phyloP scores from a whole-genome alignment of 441 rosid species.

The Eruca vesicaria region DNA sequence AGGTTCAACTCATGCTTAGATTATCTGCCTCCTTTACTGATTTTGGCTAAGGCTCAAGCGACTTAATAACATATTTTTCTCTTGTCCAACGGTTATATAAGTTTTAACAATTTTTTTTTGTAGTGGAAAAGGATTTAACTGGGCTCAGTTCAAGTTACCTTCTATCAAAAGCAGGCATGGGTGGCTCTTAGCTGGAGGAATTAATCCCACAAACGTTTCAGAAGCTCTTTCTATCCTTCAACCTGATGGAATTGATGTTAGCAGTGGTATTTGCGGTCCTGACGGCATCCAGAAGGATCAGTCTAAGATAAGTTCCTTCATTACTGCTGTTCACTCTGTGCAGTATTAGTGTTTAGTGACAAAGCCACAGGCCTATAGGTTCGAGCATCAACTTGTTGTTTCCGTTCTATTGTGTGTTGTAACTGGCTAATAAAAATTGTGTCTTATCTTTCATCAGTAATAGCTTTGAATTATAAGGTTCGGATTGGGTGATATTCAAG shows the following conservation, averaged over 20 bases:
- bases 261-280: constrained; percentile 74
- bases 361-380: background rate
- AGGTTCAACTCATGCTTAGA: constrained; percentile 3
- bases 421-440: background rate
- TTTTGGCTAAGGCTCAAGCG: background rate
- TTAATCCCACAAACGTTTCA: constrained; percentile 59
- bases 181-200: constrained; percentile 92
- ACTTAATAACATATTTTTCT: background rate
- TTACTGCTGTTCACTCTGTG: constrained; percentile 50
- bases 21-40: background rate
- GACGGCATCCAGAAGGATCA: constrained; percentile 75
- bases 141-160: constrained; percentile 68
- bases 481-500: background rate
- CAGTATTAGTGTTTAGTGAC: constrained; percentile 33
- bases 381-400: constrained; percentile 4
- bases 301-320: constrained; percentile 58
- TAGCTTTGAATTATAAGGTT: background rate
- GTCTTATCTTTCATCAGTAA: too few relatives aligned
- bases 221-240: constrained; percentile 64
- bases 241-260: constrained; percentile 80
- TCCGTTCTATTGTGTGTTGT: background rate
- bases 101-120: constrained; percentile 16
- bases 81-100: background rate
- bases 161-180: constrained; percentile 68
- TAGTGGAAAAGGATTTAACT: constrained; percentile 86